Evolutionary conservation across 306 rosid genomes (phyloP), one percentile per base, ranked within the genome.

Genomic region (Trifolium dubium): DNA sequence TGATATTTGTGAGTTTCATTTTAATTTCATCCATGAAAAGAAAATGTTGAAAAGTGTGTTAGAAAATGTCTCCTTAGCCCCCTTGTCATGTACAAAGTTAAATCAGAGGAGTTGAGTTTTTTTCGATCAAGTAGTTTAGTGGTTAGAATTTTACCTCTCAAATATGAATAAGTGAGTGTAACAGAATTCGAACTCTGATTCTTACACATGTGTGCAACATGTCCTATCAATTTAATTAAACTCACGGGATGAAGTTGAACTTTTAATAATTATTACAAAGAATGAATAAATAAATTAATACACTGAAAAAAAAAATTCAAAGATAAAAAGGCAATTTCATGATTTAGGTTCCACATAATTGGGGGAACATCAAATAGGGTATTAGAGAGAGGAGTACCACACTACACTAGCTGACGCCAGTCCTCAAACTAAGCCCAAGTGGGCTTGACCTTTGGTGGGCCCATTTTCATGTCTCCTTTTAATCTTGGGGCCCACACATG

Each of bases 401-500:
- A 23, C 23, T 23, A 23, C 23, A 23, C 83, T 67, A n/a, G 64
- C 40, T 29, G 34, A 3, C 46, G 5, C 32, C 10, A 54, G 9
- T 56, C 17, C 46, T 23, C 74, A 55, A 55, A 13, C 47, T 43
- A 73, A 30, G 76, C 69, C 74, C 79, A 75, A 81, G 82, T 81
- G 90, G 88, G 81, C 83, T 85, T 72, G 8, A 58, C 54, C 14
- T 34, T 43, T 4, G 64, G 82, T 77, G 87, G 90, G 86, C 83
- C 80, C 83, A 78, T 41, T 56, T 29, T 8, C 11, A 34, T 40
- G 66, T 69, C 17, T 0, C 44, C 28, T 69, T 80, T 75, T 19
- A 79, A 77, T 84, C 73, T 39, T 9, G 56, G 85, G 92, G 62
- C 87, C 88, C 83, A 74, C 87, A 19, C 4, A 51, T 40, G n/a